These are phyloP conservation scores for Rhodotorula sp. DNA, from an alignment of 1,284 basidiomycete genomes.

Conservation along the genomic window DNA sequence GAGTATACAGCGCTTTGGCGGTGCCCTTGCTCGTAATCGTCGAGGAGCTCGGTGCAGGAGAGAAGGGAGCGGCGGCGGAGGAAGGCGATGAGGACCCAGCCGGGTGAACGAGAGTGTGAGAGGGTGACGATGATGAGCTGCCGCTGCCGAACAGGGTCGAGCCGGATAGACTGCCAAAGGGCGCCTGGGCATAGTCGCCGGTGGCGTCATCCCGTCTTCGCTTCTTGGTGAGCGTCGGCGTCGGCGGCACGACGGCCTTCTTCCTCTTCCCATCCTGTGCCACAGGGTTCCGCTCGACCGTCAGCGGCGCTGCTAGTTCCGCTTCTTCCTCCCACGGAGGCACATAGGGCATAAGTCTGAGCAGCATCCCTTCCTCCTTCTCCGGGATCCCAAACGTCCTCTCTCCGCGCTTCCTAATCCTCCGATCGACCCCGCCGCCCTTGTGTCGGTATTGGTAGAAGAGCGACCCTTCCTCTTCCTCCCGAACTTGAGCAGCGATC, in stretches of 20 bases:
- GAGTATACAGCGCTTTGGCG: slow-evolving; percentile 1
- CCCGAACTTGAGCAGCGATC: neutral
- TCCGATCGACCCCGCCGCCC: neutral
- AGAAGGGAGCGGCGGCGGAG: neutral
- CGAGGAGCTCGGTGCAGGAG: neutral
- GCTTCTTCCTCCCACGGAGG: slow-evolving; percentile 9
- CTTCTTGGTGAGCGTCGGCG: slow-evolving; percentile 10
- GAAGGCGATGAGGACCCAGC: neutral
- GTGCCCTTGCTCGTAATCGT: no score
- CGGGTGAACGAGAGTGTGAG: no score
- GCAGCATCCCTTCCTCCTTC: slow-evolving; percentile 10
- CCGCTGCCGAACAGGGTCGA: neutral
- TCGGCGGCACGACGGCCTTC: neutral
- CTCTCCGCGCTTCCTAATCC: neutral
- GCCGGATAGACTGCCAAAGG: no score
- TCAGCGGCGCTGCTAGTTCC: neutral
- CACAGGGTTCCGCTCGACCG: neutral
- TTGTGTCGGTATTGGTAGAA: slow-evolving; percentile 11
- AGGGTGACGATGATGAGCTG: neutral
- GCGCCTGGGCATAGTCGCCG: neutral
- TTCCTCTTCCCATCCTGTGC: no score
- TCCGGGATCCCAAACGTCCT: slow-evolving; percentile 12
- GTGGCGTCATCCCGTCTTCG: neutral
- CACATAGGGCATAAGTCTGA: slow-evolving; percentile 17
- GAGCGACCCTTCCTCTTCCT: slow-evolving; percentile 2